Evolutionary conservation across 2,329 filamentous ascomycete genomes (phyloP), one percentile per base, ranked within the genome.

Genomic region (Cordyceps tenuipes): DNA sequence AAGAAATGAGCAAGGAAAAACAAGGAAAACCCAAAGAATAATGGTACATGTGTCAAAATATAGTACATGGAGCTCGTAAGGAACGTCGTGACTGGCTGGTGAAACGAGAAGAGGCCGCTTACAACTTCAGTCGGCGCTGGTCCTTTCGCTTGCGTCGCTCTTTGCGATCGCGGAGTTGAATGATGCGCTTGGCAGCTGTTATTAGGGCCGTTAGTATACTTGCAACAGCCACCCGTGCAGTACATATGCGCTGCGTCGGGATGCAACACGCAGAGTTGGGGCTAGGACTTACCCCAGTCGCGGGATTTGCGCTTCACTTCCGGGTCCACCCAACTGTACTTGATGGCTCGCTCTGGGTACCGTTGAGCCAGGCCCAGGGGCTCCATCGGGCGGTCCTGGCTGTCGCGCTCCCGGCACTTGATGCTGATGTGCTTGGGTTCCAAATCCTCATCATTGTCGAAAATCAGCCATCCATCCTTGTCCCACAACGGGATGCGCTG

Each of bases 311-410:
- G 62, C 64, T 76, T 76, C 54, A 75, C 63, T 51, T 75, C 71
- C 2, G 67, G 57, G 8, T 73, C 69, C 15, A 80, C 75, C 78
- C 78, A 80, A 5, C 66, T 56, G 64, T 80, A 80, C 41, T 71
- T 68, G 43, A 79, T 68, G 7, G 77, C 77, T 26, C 76, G 72
- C 60, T 80, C 77, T 2, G 78, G 78, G 60, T 76, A 80, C n/a
- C 79, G 71, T 57, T 75, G 73, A 0, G 70, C 72, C 12, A 75
- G 67, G 1, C 73, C 73, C 26, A 75, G 65, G 1, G 71, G 71
- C 59, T 74, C 70, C 66, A 68, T 68, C 19, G 72, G 71, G 61
- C 71, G 72, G 62, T 71, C 71, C 50, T 72, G 71, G 55, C 65
- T 69, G 51, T 75, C 72, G 31, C 70, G 68, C 59, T 75, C 72